Evolutionary conservation across 164 flowering plant species (phyloP).

Genomic region (Akebia trifoliata): DNA sequence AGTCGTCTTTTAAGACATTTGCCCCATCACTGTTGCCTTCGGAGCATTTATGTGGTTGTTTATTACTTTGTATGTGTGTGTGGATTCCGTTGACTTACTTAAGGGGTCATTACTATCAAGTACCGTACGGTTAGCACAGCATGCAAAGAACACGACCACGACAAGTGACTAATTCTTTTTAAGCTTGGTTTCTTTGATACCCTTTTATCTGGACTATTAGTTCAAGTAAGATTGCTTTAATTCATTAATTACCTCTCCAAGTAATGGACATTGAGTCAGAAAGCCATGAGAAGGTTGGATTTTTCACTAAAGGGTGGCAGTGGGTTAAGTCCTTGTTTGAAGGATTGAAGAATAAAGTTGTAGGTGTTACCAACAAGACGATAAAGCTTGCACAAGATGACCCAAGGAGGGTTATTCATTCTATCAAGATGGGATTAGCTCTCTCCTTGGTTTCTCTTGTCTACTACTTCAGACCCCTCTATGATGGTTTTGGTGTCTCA

Average conservation of each 20-base stretch:
- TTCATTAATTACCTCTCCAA: background rate
- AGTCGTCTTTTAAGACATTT: too few species aligned
- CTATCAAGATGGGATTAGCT: constrained; percentile 70
- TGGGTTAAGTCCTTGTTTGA: constrained; percentile 22
- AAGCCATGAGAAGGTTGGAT: constrained; percentile 24
- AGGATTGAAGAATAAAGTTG: constrained; percentile 11
- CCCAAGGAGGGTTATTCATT: constrained; percentile 66
- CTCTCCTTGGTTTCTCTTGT: constrained; percentile 66
- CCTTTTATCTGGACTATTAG: background rate
- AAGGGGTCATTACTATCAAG: too few species aligned
- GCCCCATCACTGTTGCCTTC: too few species aligned
- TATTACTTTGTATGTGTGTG: too few species aligned
- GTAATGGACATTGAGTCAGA: constrained; percentile 32
- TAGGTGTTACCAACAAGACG: constrained; percentile 18
- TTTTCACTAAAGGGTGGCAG: constrained; percentile 22
- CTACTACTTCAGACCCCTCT: constrained; percentile 60
- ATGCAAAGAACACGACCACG: too few species aligned
- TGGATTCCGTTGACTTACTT: too few species aligned
- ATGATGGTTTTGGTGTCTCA: constrained; percentile 50
- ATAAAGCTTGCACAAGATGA: constrained; percentile 60
- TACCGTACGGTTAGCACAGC: too few species aligned
- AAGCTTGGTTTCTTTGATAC: background rate
- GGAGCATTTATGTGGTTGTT: too few species aligned
- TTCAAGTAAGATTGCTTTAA: constrained; percentile 3
- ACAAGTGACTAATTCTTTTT: too few species aligned